These are phyloP conservation scores for Blepharisma undulans DNA, from an alignment of 169 alveolate genomes.

Conservation along the genomic window DNA sequence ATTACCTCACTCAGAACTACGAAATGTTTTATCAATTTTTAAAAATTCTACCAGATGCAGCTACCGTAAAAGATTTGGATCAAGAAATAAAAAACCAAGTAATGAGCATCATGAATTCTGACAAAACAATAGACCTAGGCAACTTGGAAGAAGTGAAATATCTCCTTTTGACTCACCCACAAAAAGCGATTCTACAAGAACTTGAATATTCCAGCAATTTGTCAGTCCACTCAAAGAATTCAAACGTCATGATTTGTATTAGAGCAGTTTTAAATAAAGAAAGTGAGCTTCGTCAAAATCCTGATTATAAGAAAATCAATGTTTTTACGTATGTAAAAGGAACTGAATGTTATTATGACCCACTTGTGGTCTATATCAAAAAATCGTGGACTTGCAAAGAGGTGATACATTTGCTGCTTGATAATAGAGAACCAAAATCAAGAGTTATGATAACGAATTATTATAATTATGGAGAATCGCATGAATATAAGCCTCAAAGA, in stretches of 20 bases:
- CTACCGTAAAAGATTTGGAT: background rate
- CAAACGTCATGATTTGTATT: background rate
- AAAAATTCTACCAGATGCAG: background rate
- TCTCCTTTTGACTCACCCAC: background rate
- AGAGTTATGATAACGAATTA: background rate
- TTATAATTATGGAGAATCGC: background rate
- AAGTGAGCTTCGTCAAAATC: background rate
- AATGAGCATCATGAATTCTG: background rate
- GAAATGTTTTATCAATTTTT: background rate
- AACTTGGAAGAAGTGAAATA: background rate
- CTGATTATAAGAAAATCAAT: background rate
- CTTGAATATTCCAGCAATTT: background rate
- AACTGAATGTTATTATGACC: background rate
- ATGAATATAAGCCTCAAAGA: conserved; percentile 4
- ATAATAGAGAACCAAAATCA: background rate
- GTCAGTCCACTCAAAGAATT: background rate
- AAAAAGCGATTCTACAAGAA: background rate
- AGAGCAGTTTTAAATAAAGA: background rate
- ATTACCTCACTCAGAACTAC: background rate
- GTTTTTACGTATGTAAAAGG: background rate
- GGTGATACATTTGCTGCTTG: background rate
- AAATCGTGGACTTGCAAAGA: background rate
- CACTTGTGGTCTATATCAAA: background rate
- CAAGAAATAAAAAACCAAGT: background rate
- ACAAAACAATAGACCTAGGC: background rate